Base-by-base conservation (phyloP, 2,329 filamentous ascomycete genomes). In the Penicillium paneum region DNA sequence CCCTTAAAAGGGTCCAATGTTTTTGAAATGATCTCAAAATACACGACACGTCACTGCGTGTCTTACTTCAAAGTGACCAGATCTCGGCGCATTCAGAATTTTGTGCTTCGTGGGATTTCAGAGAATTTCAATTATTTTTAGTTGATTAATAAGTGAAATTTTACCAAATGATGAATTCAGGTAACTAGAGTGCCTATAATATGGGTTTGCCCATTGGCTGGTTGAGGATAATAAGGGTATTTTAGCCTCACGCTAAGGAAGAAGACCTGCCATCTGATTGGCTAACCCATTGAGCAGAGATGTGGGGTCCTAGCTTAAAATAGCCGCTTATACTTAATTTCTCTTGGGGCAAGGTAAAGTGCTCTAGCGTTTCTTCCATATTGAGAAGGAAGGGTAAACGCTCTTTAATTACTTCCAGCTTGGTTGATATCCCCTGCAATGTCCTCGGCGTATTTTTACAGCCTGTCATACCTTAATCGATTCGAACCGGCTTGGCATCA, bases 401-500 rank as follows among this genome's bases (percentile, higher is more conserved):
- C 5, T 5, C 15, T 21, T 21, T 11, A 21, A 19, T 21, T 11
- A 7, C 32, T 32, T 11, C 4, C 8, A 21, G 10, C 15, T 29
- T 29, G 11, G 29, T 5, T 39, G 3, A 24, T 19, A 21, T 42
- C 15, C 6, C 21, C 26, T 31, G 24, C 8, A 39, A 24, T 34
- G 15, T 48, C 19, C 5, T 29, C n/a, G 39, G 31, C 31, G n/a
- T 26, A 24, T 15, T 17, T 21, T 26, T 41, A 28, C 52, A 54
- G 34, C 39, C 24, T 50, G 52, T 50, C 31, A 50, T 44, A 54
- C 52, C 8, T 39, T 8, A 44, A 42, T 39, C 11, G 32, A 50
- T 48, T 34, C 17, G 29, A 49, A 54, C 39, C 31, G 46, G 52
- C 52, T 54, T 54, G 52, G 45, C 39, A 31, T 21, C 45, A 44